A percentile compares a stretch with the other conserved stretches of the same genome.
phyloP scores from a whole-genome alignment of 306 rosid genomes.

The Corylus avellana region DNA sequence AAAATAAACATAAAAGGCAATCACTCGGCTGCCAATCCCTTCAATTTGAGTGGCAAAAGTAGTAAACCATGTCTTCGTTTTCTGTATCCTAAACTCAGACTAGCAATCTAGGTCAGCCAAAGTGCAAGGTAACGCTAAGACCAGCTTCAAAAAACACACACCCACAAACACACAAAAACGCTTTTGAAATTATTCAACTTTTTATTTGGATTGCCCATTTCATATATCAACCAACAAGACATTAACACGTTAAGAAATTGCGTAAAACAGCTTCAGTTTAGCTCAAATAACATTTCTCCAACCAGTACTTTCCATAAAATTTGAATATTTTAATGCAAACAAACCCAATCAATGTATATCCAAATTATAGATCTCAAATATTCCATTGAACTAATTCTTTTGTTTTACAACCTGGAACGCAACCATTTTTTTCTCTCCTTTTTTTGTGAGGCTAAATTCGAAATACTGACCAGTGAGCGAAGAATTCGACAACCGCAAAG shows the following conservation, averaged over 20 bases:
- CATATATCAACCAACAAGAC: background rate
- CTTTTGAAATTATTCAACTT: background rate
- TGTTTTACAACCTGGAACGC: background rate
- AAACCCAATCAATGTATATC: background rate
- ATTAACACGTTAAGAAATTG: background rate
- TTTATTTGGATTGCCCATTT: background rate
- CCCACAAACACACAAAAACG: background rate
- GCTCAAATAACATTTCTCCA: background rate
- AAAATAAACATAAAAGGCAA: background rate
- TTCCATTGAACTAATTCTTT: background rate
- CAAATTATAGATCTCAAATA: background rate
- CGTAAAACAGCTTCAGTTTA: background rate
- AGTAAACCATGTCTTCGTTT: background rate
- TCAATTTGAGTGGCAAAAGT: background rate
- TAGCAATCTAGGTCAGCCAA: too few relatives aligned
- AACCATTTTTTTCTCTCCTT: background rate
- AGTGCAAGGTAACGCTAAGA: too few relatives aligned
- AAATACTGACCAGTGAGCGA: slow-evolving; percentile 77
- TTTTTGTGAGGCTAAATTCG: background rate
- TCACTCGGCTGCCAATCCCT: background rate
- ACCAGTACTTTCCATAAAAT: background rate
- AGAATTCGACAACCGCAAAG: slow-evolving; percentile 81
- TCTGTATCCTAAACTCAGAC: too few relatives aligned
- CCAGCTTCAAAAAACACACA: too few relatives aligned
- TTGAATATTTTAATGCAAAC: background rate